These are phyloP conservation scores for Cenchrus fungigraminus DNA, from an alignment of 176 grass and related monocot species.

Conservation along the genomic window DNA sequence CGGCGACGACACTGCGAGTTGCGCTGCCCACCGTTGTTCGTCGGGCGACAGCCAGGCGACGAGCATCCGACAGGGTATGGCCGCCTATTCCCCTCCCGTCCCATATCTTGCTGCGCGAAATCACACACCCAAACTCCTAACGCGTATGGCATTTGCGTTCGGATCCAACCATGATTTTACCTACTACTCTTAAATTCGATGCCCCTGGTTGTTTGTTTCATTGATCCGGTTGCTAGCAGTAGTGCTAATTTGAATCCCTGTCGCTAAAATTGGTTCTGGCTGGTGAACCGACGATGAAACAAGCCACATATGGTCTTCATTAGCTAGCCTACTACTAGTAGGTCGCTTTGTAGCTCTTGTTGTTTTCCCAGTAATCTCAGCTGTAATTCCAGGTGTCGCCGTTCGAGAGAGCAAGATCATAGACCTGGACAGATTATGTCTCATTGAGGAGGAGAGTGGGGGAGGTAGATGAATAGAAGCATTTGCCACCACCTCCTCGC, in stretches of 20 bases:
- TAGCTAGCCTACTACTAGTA: neutral
- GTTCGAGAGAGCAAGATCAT: neutral
- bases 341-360: neutral
- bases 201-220: neutral
- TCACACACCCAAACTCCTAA: no score
- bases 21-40: no score
- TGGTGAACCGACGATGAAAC: neutral
- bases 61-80: no score
- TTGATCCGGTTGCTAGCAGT: neutral
- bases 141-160: no score
- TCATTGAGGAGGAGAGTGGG: neutral
- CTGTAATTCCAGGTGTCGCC: slow-evolving; percentile 42
- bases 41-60: no score
- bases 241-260: neutral
- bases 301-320: neutral
- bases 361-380: slow-evolving; percentile 39
- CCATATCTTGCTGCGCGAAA: no score
- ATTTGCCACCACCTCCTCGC: slow-evolving; percentile 45
- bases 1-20: no score
- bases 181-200: no score
- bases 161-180: no score
- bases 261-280: neutral
- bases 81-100: no score
- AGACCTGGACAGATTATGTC: neutral
- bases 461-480: slow-evolving; percentile 45